Evolutionary conservation across 2,329 filamentous ascomycete species (phyloP), one percentile per base, ranked within the genome.

Genomic region (Venturia asperata): DNA sequence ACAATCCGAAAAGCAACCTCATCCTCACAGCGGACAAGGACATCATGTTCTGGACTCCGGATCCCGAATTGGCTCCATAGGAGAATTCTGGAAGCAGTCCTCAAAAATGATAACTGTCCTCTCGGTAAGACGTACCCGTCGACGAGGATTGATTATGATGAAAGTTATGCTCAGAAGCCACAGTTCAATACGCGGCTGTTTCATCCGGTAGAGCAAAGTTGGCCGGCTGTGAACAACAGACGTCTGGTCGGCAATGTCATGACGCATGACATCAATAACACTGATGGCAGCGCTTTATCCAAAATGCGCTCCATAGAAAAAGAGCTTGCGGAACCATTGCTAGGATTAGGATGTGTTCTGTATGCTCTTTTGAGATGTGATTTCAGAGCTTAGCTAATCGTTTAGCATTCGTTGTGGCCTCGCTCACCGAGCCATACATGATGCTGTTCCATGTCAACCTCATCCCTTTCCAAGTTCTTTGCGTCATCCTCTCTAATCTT

Each of bases 1-100:
- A 92, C 74, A 97, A 97, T 73, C 94, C 92, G 34, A 84, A 92
- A 62, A 94, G 89, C 76, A 97, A 97, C 76, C 87, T 97, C 79
- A 83, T 97, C 69, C 92, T 91, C 10, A 94, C 88, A 56, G 94
- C 91, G 3, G 92, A 97, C 71, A 88, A 88, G 72, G 92, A 97
- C 64, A 69, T 81, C n/a, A 71, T 77, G 64, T 70, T 82, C 19
- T 82, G 80, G 80, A 69, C 79, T 66, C 79, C 79, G 24, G 79
- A 81, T 70, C 70, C 74, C 17, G 79, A 81, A 62, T 21, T 67
- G 37, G 65, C 62, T 5, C 49, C 65, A 2, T 66, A 52, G 43
- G 11, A 17, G 6, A 43, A 11, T 43, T 13, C 17, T 15, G 24
- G 15, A 30, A 11, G 15, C 17, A 37, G 3, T 9, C n/a, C 47